Evolutionary conservation across 768 basidiomycete species (phyloP), one percentile per base, ranked within the genome.

Genomic region (Hebeloma cylindrosporum): DNA sequence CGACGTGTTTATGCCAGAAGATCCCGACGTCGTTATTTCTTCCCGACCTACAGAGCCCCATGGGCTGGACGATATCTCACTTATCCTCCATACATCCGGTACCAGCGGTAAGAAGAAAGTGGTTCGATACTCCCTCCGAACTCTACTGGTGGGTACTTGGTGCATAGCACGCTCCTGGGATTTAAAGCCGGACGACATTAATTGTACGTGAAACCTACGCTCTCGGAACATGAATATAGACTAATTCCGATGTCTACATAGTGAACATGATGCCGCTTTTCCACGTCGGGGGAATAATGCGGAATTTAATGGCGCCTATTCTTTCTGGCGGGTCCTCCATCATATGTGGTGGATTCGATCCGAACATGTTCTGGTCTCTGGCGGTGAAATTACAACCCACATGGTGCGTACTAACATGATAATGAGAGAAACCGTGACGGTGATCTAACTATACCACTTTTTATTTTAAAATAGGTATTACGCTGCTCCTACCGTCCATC

Each of bases 21-120:
- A 42, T 5, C 35, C 34, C 3, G 27, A 36, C 7, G 29, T 47
- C 8, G 27, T 45, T 23, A 43, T 43, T 16, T 54, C 56, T 10
- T 41, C 37, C 26, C 40, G 32, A 13, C 64, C 68, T 10, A 62
- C 69, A 11, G 47, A 51, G 29, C 60, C 59, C 7, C 70, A 74
- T 42, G 52, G 59, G 6, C 65, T 78, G 22, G 51, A 65, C 21
- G 77, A 80, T 53, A 68, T 71, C 25, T 73, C 75, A 3, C 63
- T 82, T 5, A 72, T 82, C n/a, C 60, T 82, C 27, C 78, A 80
- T 50, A 82, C 80, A 1, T 77, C 74, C 26, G 80, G 80, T 0
- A 81, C 79, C 18, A 81, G 77, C 41, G 78, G 79, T 3, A 72
- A 67, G 61, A 76, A 76, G 58, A 76, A 76, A 54, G 71, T 72